Percentiles rank a stretch among this genome's conserved stretches.
Evolutionary conservation across 305 asterid genomes (phyloP).

Genomic region (Plantago lanceolata): DNA sequence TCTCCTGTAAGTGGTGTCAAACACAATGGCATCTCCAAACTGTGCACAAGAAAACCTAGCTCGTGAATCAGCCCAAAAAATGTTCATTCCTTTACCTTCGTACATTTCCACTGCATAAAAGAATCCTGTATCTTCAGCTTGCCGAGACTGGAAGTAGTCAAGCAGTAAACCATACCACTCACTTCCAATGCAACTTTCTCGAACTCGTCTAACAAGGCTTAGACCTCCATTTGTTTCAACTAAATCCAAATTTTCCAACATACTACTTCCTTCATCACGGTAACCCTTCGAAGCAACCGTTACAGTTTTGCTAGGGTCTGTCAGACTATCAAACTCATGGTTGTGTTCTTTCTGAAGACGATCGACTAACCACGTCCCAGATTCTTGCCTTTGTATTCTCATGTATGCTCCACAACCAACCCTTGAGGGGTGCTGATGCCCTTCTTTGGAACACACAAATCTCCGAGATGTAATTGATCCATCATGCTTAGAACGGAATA

Average conservation of each 20-base stretch:
- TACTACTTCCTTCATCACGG: constrained; percentile 62
- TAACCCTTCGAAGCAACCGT: constrained; percentile 53
- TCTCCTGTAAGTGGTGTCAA: constrained; percentile 73
- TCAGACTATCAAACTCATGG: constrained; percentile 50
- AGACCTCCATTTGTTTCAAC: constrained; percentile 79
- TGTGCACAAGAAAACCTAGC: constrained; percentile 80
- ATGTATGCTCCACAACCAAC: constrained; percentile 92
- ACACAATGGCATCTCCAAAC: constrained; percentile 80
- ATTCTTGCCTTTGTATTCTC: constrained; percentile 90
- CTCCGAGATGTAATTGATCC: constrained; percentile 95
- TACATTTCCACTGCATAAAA: constrained; percentile 73
- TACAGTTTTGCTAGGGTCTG: constrained; percentile 44
- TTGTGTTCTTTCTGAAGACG: constrained; percentile 80
- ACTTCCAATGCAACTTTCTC: constrained; percentile 49
- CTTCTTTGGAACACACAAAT: constrained; percentile 96
- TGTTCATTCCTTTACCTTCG: constrained; percentile 62
- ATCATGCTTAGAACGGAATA: constrained; percentile 85
- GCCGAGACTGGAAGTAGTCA: constrained; percentile 80
- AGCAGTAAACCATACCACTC: constrained; percentile 70
- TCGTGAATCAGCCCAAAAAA: constrained; percentile 87
- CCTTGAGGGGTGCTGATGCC: constrained; percentile 95
- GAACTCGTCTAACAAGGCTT: constrained; percentile 59
- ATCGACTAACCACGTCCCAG: constrained; percentile 82
- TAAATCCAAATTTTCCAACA: constrained; percentile 76
- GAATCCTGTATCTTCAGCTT: constrained; percentile 83